Evolutionary conservation across 257 asterid species (phyloP), one percentile per base, ranked within the genome.

Genomic region (Agastache rugosa): DNA sequence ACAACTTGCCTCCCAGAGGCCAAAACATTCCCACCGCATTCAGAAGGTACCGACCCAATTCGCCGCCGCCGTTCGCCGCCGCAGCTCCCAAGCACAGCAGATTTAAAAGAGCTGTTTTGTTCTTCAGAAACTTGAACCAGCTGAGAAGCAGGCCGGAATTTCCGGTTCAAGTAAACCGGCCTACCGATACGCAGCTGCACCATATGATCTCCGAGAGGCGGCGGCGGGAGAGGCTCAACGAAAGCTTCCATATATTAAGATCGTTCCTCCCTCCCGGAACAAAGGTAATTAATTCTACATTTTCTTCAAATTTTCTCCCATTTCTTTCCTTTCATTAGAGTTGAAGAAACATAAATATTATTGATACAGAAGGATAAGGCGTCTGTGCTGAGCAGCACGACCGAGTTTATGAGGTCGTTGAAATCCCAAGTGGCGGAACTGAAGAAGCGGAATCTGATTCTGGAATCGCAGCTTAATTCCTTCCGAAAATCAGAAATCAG

Each of bases 291-390:
- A 7, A 44, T 44, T 44, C 1, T 10, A 16, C 56, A n/a, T 17
- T 44, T 44, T 44, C 4, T 44, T 1, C 3, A 5, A 50, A 50
- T n/a, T 2, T 42, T n/a, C 23, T 6, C 16, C 22, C 54, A 16
- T 48, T 16, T 48, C 55, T 48, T 15, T n/a, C n/a, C n/a, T n/a
- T n/a, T n/a, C n/a, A n/a, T n/a, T n/a, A n/a, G n/a, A n/a, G n/a
- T n/a, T n/a, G n/a, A n/a, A n/a, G n/a, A n/a, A n/a, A n/a, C n/a
- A n/a, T n/a, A n/a, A n/a, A n/a, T n/a, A n/a, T n/a, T n/a, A n/a
- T n/a, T n/a, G n/a, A n/a, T 37, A 48, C 81, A 93, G 98, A 93
- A 89, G 83, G 96, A 91, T 45, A 93, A 89, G 83, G 90, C 96
- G 44, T 89, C 98, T 0, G 88, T 91, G 55, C 92, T 93, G 12